Conservation (phyloP, 192 early-diverging fungal species). For the Thoreauomyces humboldtii region DNA sequence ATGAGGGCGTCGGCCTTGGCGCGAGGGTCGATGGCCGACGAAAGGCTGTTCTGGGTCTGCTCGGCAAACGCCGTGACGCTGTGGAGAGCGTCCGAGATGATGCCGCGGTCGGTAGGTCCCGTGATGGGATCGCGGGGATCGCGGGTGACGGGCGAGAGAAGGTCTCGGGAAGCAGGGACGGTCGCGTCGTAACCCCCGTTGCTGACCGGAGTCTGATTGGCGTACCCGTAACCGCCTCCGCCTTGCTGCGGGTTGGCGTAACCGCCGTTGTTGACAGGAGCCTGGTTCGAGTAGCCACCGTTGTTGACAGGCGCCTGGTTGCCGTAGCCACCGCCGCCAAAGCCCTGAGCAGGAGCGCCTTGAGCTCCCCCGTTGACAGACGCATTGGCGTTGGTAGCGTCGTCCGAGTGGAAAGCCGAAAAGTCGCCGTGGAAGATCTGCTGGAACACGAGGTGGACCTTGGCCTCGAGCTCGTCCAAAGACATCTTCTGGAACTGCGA, state of each 20-base stretch:
- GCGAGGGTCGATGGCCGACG: slow-evolving; percentile 15
- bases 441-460: slow-evolving; percentile 14
- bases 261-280: not conserved
- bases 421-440: slow-evolving; percentile 28
- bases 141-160: not conserved
- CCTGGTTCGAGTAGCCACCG: not conserved
- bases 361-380: not conserved
- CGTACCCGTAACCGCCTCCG: not conserved
- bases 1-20: slow-evolving; percentile 22
- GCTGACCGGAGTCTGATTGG: not conserved
- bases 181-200: not conserved
- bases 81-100: slow-evolving; percentile 19
- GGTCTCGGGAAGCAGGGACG: slow-evolving; percentile 9
- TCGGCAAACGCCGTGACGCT: slow-evolving; percentile 8
- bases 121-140: not conserved
- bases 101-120: slow-evolving; percentile 19
- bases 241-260: not conserved
- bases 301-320: slow-evolving; percentile 1
- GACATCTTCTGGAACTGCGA: slow-evolving; percentile 13
- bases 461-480: slow-evolving; percentile 3
- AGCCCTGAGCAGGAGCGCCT: not conserved
- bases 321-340: slow-evolving; percentile 1
- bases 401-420: slow-evolving; percentile 3
- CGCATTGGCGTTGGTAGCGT: not conserved
- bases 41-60: not conserved